Base-by-base conservation (phyloP, 2,329 filamentous ascomycete genomes). In the Curvularia hawaiiensis region DNA sequence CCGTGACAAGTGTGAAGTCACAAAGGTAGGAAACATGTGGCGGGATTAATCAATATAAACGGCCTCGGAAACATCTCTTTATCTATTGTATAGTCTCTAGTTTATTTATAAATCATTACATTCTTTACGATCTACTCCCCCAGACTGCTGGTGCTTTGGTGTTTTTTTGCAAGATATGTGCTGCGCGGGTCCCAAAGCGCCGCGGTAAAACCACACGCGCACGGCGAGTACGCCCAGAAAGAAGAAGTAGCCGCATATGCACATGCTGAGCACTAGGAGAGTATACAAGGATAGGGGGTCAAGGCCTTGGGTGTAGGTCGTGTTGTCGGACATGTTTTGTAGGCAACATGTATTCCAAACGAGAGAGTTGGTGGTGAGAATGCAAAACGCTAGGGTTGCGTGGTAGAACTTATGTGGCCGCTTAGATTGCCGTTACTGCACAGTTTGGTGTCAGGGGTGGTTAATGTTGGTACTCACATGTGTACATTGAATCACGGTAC, bases 141-240 rank as follows among this genome's bases (percentile, higher is more conserved):
- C 22, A 16, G 14, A 35, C 33, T 35, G 14, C 11, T 35, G 12
- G 33, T 35, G 33, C 14, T 35, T 35, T 28, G 26, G 26, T 28
- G 26, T 28, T 31, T 7, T 28, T 31, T 7, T 12, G 30, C 10
- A 4, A 35, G 33, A 35, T n/a, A 16, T 35, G 12, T 35, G 7
- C 14, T 14, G 33, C 2, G 33, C 35, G 2, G 16, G 16, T 38
- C 24, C 43, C 68, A 52, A 56, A 62, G 69, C 16, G 59, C 59
- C 44, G 63, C 2, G 65, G 65, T 72, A 70, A 53, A 68, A 66
- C 58, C 65, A 72, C 1, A 73, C 61, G 4, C 70, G 63, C 11
- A 63, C 64, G 26, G 59, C 60, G 16, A 66, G 54, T 0, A 56
- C 60, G 43, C 64, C 65, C 9, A 70, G 18, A 43, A 61, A 71